Evolutionary conservation across 2,329 filamentous ascomycete genomes (phyloP).

Genomic region (Clarireedia monteithiana): DNA sequence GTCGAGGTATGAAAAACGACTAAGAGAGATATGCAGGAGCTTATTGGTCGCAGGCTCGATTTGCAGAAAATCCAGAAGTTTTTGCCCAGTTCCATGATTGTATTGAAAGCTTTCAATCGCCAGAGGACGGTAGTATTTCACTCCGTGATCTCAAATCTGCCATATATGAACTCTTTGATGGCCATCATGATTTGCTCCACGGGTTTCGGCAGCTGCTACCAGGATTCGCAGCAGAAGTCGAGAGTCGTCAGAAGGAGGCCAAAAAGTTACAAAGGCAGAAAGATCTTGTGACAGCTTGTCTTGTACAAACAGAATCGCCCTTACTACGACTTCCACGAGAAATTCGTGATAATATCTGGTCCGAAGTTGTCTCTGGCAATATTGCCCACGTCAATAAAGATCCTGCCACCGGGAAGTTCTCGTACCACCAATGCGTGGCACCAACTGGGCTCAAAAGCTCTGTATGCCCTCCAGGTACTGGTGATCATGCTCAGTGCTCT

Average conservation of each 20-base stretch:
- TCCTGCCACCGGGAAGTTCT: background rate
- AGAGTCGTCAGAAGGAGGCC: background rate
- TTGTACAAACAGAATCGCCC: conserved; percentile 1
- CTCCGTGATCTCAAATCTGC: background rate
- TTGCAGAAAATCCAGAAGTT: background rate
- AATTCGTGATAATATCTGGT: conserved; percentile 16
- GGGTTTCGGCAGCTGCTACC: background rate
- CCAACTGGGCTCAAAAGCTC: background rate
- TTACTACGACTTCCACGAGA: conserved; percentile 12
- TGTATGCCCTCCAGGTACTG: conserved; percentile 11
- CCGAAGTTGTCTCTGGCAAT: conserved; percentile 8
- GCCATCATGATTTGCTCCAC: background rate
- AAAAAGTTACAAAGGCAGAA: background rate
- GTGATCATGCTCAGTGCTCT: conserved; percentile 14
- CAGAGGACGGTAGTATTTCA: background rate
- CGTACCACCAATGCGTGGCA: background rate
- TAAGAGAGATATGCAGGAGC: background rate
- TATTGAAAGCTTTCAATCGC: background rate
- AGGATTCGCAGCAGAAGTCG: background rate
- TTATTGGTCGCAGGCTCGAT: background rate
- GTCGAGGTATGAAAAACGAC: no score
- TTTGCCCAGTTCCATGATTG: background rate
- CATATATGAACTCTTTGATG: background rate
- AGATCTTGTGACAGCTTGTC: background rate
- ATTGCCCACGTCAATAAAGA: conserved; percentile 12